Evolutionary conservation across 805 yeast genomes (phyloP).

Genomic region (Pichia nakasei): DNA sequence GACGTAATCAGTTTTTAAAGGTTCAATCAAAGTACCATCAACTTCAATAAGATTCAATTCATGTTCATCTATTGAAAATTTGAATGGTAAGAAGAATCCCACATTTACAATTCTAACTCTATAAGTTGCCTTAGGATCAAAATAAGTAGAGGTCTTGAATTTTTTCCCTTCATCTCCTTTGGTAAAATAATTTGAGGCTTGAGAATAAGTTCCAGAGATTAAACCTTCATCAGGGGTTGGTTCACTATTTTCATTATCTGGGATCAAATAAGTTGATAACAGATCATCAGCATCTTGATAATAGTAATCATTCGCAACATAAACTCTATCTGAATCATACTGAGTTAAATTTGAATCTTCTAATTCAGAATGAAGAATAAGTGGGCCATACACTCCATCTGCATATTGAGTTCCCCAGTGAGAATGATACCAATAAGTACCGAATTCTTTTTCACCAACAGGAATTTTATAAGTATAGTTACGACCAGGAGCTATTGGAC

Average conservation of each 20-base stretch:
- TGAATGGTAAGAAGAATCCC: slow-evolving; percentile 52
- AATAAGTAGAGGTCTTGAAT: slow-evolving; percentile 14
- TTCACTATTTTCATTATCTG: slow-evolving; percentile 17
- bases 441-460: slow-evolving; percentile 13
- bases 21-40: slow-evolving; percentile 50
- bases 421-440: slow-evolving; percentile 22
- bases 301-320: slow-evolving; percentile 42
- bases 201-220: slow-evolving; percentile 16
- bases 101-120: slow-evolving; percentile 42
- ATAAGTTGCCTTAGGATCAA: slow-evolving; percentile 37
- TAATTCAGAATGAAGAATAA: slow-evolving; percentile 14
- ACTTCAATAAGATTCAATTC: slow-evolving; percentile 46
- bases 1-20: slow-evolving; percentile 17
- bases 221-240: slow-evolving; percentile 20
- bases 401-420: slow-evolving; percentile 19
- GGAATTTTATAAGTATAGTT: slow-evolving; percentile 15
- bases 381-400: slow-evolving; percentile 19
- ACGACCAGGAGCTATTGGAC: slow-evolving; percentile 14
- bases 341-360: slow-evolving; percentile 19
- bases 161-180: slow-evolving; percentile 1
- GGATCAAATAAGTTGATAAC: slow-evolving; percentile 12
- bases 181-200: slow-evolving; percentile 10
- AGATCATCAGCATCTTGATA: slow-evolving; percentile 24
- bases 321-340: slow-evolving; percentile 40
- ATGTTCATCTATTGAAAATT: slow-evolving; percentile 45